Evolutionary conservation across 225 moss, liverwort and hornwort species (phyloP), one percentile per base, ranked within the genome.

Genomic region (Marchantia paleacea): DNA sequence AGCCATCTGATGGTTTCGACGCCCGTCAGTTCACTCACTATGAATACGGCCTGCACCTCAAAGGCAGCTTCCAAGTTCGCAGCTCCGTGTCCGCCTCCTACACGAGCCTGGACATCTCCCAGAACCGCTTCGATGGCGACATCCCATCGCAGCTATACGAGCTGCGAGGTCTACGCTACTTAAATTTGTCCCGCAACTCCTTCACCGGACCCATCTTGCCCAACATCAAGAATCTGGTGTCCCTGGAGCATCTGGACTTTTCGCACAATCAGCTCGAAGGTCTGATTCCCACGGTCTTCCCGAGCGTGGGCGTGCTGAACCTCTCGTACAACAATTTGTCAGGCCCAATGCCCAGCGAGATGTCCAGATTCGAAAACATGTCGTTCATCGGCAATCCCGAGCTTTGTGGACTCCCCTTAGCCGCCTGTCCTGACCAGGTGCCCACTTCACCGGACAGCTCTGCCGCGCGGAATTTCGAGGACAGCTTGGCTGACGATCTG

Each of bases 21-120:
- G 57, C 14, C 57, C 57, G 57, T 9, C 39, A 39, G 39, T 39
- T 62, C 22, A 30, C 29, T 1, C 68, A 31, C 68, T 68, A 68
- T 24, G 15, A 12, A 5, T 12, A 28, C 68, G 30, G 28, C 4
- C 30, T 68, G 15, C 30, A 30, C 5, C 68, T 86, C 24, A 62
- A 62, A 24, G 47, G 48, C 11, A 83, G 86, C 24, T 12, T 28
- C 69, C 77, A 78, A 8, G 76, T 78, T 2, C 25, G 12, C 29
- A 12, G 0, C 25, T 11, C 53, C 5, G 39, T 26, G 7, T 12
- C 25, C n/a, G 19, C 52, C n/a, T 53, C 52, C 19, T 39, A 14
- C 53, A 53, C 25, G 16, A 53, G n/a, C 22, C 52, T 74, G 13
- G 55, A 74, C 29, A 2, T 74, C 0, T 74, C 74, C 4, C 24